phyloP scores from a whole-genome alignment of 345 rosid species.

The Capsella bursapastoris region DNA sequence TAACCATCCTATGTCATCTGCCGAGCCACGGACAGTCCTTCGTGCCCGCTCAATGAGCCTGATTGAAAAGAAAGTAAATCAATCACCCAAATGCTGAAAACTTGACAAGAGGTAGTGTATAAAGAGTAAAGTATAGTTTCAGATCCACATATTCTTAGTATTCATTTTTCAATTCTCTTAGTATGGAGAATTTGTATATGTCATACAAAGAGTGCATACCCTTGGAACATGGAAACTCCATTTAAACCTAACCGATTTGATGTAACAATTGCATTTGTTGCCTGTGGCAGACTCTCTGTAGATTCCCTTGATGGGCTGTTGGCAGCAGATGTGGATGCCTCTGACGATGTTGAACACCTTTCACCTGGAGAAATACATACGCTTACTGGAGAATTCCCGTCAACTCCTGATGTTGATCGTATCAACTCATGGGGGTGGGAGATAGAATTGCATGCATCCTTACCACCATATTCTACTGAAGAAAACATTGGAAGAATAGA shows the following conservation, averaged over 20 bases:
- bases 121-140: slow-evolving; percentile 8
- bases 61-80: slow-evolving; percentile 10
- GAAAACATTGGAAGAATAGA: slow-evolving; percentile 22
- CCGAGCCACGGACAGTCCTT: slow-evolving; percentile 94
- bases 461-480: slow-evolving; percentile 59
- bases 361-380: slow-evolving; percentile 48
- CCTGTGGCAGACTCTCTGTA: slow-evolving; percentile 48
- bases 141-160: slow-evolving; percentile 18
- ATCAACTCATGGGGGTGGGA: slow-evolving; percentile 59
- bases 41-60: slow-evolving; percentile 91
- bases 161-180: slow-evolving; percentile 14
- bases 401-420: slow-evolving; percentile 52
- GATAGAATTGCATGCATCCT: slow-evolving; percentile 52
- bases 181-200: slow-evolving; percentile 17
- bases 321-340: slow-evolving; percentile 55
- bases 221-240: slow-evolving; percentile 80
- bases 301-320: slow-evolving; percentile 46
- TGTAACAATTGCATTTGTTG: slow-evolving; percentile 51
- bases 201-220: slow-evolving; percentile 54
- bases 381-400: slow-evolving; percentile 43
- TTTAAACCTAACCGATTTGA: slow-evolving; percentile 50
- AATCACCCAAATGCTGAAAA: slow-evolving; percentile 18
- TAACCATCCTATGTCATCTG: slow-evolving; percentile 97
- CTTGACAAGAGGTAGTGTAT: slow-evolving; percentile 1
- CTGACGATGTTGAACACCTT: slow-evolving; percentile 51